These are phyloP conservation scores for Boletus sp. DNA, from an alignment of 768 basidiomycete genomes.

Conservation along the genomic window DNA sequence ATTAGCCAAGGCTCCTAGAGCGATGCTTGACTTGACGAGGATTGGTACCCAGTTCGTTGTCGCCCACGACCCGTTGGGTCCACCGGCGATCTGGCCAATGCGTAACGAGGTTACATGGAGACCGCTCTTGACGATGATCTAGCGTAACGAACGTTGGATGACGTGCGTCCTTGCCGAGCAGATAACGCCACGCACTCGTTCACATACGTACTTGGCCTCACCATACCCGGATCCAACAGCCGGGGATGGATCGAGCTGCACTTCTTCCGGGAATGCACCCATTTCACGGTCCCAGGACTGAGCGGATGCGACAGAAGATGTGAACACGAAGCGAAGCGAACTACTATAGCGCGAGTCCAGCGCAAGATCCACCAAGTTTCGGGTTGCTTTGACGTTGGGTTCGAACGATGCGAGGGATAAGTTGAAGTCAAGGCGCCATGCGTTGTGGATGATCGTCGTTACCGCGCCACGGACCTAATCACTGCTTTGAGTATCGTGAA, in stretches of 20 bases:
- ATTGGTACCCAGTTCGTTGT: constrained; percentile 36
- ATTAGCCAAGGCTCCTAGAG: constrained; percentile 29
- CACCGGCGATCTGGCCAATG: constrained; percentile 36
- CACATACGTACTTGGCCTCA: constrained; percentile 38
- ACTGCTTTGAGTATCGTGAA: background rate
- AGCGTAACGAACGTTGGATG: background rate
- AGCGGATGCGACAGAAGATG: constrained; percentile 22
- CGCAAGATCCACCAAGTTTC: constrained; percentile 34
- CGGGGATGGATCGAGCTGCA: constrained; percentile 25
- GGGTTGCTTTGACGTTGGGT: constrained; percentile 32
- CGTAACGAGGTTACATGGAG: constrained; percentile 25
- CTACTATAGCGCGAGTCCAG: constrained; percentile 26
- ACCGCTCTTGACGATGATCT: constrained; percentile 29
- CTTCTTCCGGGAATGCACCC: constrained; percentile 30
- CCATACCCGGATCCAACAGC: constrained; percentile 38
- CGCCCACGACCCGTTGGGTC: constrained; percentile 36
- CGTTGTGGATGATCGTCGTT: constrained; percentile 29
- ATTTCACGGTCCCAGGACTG: constrained; percentile 23
- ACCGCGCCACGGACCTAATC: constrained; percentile 21
- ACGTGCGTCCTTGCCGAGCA: background rate
- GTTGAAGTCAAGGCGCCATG: constrained; percentile 39
- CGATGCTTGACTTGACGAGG: constrained; percentile 33
- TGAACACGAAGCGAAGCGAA: constrained; percentile 24
- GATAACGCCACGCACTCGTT: constrained; percentile 29
- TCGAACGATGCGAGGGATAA: constrained; percentile 38